Evolutionary conservation across 805 yeast species (phyloP), one percentile per base, ranked within the genome.

Genomic region (Candida peoriensis): DNA sequence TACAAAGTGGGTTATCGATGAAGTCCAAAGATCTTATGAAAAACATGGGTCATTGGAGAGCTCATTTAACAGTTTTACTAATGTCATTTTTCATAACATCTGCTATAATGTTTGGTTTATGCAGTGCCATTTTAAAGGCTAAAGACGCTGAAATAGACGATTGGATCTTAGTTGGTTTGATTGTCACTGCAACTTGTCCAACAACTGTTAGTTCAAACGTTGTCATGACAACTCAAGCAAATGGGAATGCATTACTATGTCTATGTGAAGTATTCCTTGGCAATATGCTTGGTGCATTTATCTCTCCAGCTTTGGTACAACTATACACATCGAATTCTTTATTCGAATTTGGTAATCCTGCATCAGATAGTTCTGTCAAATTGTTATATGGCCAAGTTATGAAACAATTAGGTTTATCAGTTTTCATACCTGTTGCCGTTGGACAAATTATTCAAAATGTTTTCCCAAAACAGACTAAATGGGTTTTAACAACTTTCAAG

Each of bases 201-300:
- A 88, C 96, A 8, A 88, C 96, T 0, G 95, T 88, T 14, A 76
- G 89, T 0, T 86, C 96, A 2, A 88, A 88, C 54, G 96, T 88
- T 20, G 89, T 88, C 20, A 88, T 88, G 96, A 88, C 96, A 6
- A 71, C 78, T 34, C 73, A 73, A 39, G 95, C 96, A 1, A 78
- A 81, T 45, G 96, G 96, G 8, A 85, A 87, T 57, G 89, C 76
- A 44, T 60, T 81, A 13, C 60, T 87, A 34, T 80, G 95, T 14
- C 63, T 86, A 6, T 80, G 93, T 55, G 95, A 86, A 55, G 96
- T 88, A 8, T 76, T 87, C 39, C 70, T 87, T 22, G 96, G 96
- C 2, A 88, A 88, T 52, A 52, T 87, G 31, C 51, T 86, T 28
- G 96, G 96, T 3, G 93, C 93, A 0, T 88, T 88, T 50, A 68